Evolutionary conservation across 345 rosid genomes (phyloP), one percentile per base, ranked within the genome.

Genomic region (Gossypium australe): DNA sequence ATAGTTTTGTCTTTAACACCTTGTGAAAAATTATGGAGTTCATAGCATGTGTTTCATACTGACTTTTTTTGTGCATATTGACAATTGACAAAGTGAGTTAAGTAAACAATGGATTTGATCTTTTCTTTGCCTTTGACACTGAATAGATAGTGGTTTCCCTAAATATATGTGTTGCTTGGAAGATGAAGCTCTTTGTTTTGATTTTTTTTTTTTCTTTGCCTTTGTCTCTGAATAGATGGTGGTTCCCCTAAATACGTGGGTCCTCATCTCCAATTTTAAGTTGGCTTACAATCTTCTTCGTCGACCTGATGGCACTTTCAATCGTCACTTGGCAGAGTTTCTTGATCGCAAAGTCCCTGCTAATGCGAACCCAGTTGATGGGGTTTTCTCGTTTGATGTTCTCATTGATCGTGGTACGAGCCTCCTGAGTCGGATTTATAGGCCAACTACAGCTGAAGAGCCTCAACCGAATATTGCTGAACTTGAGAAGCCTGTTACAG

Each of bases 191-290:
- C 25, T 43, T 71, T 61, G 29, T 49, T 29, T 48, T 14, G 57
- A 52, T 24, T 47, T 56, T 71, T 60, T 25, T n/a, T n/a, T 34
- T 29, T 75, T 44, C 66, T 68, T 75, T 76, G 55, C 67, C 63
- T 78, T 24, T 16, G 77, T 66, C 78, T 78, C 9, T 78, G 78
- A 74, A 11, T 64, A 92, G 97, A 87, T 83, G 85, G 96, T 89
- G 85, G 98, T 94, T 81, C 98, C 98, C 5, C 81, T 94, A 64
- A 89, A 94, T 68, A 92, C 91, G 47, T 90, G 98, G 98, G 95
- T 94, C 71, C 86, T 94, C 47, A 94, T 94, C 72, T 91, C 98
- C 76, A 86, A 86, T 79, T 94, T 92, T 61, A 94, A 94, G 85
- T 18, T 92, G 82, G 85, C 92, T 22, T 94, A 92, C 81, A 92